phyloP scores from a whole-genome alignment of 768 basidiomycete species.

The Astraeus odoratus region DNA sequence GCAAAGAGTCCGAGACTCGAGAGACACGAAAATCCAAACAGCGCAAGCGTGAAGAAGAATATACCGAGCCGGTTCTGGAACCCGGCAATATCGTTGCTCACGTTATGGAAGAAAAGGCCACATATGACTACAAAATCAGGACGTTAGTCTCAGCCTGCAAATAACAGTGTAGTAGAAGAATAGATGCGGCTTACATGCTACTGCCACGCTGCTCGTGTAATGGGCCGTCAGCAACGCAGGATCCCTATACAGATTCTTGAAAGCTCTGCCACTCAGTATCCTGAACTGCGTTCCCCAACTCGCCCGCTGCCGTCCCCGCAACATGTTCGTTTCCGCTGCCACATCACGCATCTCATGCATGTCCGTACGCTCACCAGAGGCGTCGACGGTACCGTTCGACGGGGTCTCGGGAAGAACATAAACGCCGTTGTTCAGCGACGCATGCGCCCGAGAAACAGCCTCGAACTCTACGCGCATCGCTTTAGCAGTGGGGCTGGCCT shows the following conservation, averaged over 20 bases:
- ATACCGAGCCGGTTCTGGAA: constrained; percentile 95
- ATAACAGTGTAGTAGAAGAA: constrained; percentile 1
- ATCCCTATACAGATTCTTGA: constrained; percentile 97
- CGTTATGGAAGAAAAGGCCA: constrained; percentile 87
- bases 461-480: constrained; percentile 58
- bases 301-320: constrained; percentile 74
- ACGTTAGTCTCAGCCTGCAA: not conserved
- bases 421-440: not conserved
- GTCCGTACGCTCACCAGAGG: constrained; percentile 22
- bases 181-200: constrained; percentile 60
- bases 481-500: constrained; percentile 56
- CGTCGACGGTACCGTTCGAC: constrained; percentile 22
- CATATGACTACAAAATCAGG: constrained; percentile 58
- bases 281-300: constrained; percentile 87
- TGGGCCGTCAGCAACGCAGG: constrained; percentile 88
- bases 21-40: constrained; percentile 96
- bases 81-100: constrained; percentile 90
- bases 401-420: constrained; percentile 4
- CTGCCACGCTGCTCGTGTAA: constrained; percentile 74
- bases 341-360: constrained; percentile 56
- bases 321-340: constrained; percentile 54
- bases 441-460: constrained; percentile 25
- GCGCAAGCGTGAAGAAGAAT: constrained; percentile 95
- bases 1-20: constrained; percentile 93
- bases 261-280: constrained; percentile 91